Base-by-base conservation (phyloP, 306 rosid species). In the Alnus rubra region DNA sequence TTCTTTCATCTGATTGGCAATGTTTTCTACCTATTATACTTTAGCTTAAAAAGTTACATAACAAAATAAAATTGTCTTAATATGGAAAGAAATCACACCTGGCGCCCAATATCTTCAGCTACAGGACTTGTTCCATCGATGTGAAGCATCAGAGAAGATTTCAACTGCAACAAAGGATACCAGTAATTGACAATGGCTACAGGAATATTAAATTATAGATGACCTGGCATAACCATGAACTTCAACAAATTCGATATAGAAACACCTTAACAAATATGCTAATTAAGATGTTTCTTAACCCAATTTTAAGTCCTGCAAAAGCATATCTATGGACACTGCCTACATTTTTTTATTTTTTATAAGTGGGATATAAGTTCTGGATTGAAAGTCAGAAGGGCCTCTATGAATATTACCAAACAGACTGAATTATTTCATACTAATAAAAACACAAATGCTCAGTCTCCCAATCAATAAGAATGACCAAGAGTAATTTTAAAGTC, bases 61-160 rank as follows among this genome's bases (percentile, higher is more conserved):
- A 64, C 12, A 16, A 64, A 37, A 7, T 15, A 31, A 33, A 31
- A 16, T 63, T 76, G 50, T 37, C 5, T 68, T 23, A 42, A 55
- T 15, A 60, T 49, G 52, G 33, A 70, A 58, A 74, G 56, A 80
- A 67, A 71, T 16, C 2, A 69, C 79, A 93, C 98, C 98, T 93
- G 98, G 51, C 98, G 98, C 31, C 98, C 98, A 74, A 93, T 93
- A 82, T 93, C 98, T 91, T 93, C 98, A 18, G 98, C 97, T 56
- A 91, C 76, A 1, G 98, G 89, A 74, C 98, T 91, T 56, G 98
- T 91, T 65, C 98, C 98, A 72, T 93, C 98, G 44, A 93, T 87
- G 88, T 93, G 98, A 76, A 91, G 93, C 69, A 93, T 85, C 71
- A 93, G 89, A 23, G 98, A 93, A 73, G 98, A 91, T 86, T 93